These are phyloP conservation scores for Prunus kanzakura DNA, from an alignment of 306 rosid genomes.

Conservation along the genomic window DNA sequence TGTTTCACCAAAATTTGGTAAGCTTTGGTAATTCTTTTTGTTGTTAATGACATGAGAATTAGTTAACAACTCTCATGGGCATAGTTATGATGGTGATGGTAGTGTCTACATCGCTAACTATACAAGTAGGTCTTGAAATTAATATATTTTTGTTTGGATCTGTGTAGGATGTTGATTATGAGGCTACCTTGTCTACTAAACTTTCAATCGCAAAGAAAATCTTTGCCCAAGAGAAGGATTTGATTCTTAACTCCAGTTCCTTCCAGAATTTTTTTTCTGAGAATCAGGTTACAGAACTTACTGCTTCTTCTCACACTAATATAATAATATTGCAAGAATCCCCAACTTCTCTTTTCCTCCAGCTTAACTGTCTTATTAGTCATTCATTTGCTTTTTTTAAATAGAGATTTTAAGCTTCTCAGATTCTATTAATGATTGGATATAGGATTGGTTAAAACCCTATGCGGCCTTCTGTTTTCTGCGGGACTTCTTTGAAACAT, in stretches of 20 bases:
- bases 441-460: conserved; percentile 93
- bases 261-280: conserved; percentile 67
- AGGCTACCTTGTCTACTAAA: conserved; percentile 76
- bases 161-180: conserved; percentile 85
- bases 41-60: not conserved
- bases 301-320: conserved; percentile 4
- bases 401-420: conserved; percentile 1
- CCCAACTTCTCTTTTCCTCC: not conserved
- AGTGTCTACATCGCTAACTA: not conserved
- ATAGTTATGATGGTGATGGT: not conserved
- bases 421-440: conserved; percentile 30
- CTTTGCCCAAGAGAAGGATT: conserved; percentile 67
- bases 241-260: conserved; percentile 63
- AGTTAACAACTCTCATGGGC: not conserved
- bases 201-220: conserved; percentile 83
- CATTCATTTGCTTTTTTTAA: conserved; percentile 5
- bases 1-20: not conserved
- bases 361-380: not conserved
- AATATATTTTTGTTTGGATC: conserved; percentile 11
- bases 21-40: not conserved
- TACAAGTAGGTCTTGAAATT: not conserved
- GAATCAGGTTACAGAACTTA: conserved; percentile 60
- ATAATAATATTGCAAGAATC: conserved; percentile 15
- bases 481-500: conserved; percentile 93
- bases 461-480: conserved; percentile 91